Conservation (phyloP, 2,329 filamentous ascomycete genomes). For the Aspergillus hiratsukae region DNA sequence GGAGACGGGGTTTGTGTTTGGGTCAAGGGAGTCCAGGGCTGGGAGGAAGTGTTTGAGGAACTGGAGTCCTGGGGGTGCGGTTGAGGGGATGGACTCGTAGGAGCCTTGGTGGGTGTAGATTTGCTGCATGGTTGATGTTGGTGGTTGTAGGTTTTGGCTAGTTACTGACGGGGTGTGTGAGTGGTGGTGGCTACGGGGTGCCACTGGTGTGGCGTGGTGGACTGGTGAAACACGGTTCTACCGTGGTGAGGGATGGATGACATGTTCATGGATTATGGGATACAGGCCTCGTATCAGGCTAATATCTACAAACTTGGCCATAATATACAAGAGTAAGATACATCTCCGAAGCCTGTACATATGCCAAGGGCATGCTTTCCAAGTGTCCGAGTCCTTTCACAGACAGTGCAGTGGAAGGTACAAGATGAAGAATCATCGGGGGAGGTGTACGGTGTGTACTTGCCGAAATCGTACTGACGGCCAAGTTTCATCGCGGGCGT, state of each 20-base stretch:
- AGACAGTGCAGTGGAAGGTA: too few relatives aligned
- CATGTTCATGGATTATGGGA: not conserved
- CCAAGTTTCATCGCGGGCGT: not conserved
- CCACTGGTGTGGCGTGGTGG: not conserved
- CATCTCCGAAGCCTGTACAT: not conserved
- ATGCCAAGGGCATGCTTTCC: not conserved
- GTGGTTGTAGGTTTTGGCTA: not conserved
- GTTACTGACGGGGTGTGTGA: not conserved
- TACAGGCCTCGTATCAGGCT: not conserved
- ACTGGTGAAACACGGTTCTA: not conserved
- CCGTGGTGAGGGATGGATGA: not conserved
- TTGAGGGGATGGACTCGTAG: slow-evolving; percentile 14
- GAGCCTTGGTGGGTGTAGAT: slow-evolving; percentile 16
- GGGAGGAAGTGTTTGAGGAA: slow-evolving; percentile 20
- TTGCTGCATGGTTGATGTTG: not conserved
- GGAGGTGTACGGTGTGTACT: not conserved
- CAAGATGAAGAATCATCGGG: too few relatives aligned
- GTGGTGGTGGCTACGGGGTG: not conserved
- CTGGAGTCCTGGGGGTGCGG: slow-evolving; percentile 14
- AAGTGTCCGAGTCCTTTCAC: too few relatives aligned
- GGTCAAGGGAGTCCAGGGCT: slow-evolving; percentile 13
- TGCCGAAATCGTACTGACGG: too few relatives aligned
- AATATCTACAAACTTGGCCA: not conserved
- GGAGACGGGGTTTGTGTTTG: slow-evolving; percentile 1
- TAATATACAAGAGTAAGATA: not conserved